Evolutionary conservation across 352 stramenopile species (phyloP).

Genomic region (Phytophthora ohioensis): DNA sequence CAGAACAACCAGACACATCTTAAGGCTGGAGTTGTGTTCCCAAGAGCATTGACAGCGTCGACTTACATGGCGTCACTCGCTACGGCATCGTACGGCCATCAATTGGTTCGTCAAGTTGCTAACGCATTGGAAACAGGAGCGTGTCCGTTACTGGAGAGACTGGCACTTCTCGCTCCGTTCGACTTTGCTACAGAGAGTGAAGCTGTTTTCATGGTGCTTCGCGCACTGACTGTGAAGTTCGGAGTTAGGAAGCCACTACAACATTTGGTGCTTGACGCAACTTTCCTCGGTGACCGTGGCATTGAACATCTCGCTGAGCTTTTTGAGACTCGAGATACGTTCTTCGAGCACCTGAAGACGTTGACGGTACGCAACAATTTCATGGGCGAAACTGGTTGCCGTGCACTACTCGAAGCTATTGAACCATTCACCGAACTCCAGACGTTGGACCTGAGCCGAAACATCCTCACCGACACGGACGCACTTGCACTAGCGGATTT

Average conservation of each 20-base stretch:
- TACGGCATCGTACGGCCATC: slow-evolving; percentile 43
- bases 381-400: slow-evolving; percentile 59
- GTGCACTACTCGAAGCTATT: slow-evolving; percentile 41
- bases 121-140: slow-evolving; percentile 45
- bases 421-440: slow-evolving; percentile 41
- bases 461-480: slow-evolving; percentile 73
- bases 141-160: slow-evolving; percentile 48
- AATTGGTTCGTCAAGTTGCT: slow-evolving; percentile 51
- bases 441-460: slow-evolving; percentile 52
- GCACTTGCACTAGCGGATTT: slow-evolving; percentile 51
- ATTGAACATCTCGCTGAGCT: slow-evolving; percentile 46
- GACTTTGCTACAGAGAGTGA: slow-evolving; percentile 72
- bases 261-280: slow-evolving; percentile 63
- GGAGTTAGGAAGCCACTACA: slow-evolving; percentile 21
- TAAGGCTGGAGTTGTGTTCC: slow-evolving; percentile 52
- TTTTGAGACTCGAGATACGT: slow-evolving; percentile 28
- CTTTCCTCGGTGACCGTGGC: slow-evolving; percentile 63
- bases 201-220: slow-evolving; percentile 45
- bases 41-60: slow-evolving; percentile 30
- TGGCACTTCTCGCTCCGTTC: slow-evolving; percentile 64
- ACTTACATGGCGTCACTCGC: slow-evolving; percentile 33
- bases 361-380: slow-evolving; percentile 72
- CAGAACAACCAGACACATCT: slow-evolving; percentile 45
- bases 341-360: slow-evolving; percentile 46
- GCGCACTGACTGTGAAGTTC: slow-evolving; percentile 34